These are phyloP conservation scores for Tephrocybe sp. DNA, from an alignment of 768 basidiomycete genomes.

Conservation along the genomic window DNA sequence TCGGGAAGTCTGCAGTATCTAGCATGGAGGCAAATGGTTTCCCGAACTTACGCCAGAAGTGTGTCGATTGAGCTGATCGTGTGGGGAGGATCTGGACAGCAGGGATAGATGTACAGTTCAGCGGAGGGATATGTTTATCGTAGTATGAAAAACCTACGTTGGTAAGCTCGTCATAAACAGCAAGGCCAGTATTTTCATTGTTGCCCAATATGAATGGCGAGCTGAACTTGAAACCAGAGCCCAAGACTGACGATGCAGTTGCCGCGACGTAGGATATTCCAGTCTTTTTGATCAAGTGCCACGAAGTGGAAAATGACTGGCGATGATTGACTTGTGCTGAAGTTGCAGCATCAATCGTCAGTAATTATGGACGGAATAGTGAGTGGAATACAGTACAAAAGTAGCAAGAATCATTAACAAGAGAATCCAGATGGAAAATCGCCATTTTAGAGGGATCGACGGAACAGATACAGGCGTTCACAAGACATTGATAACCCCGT, in stretches of 20 bases:
- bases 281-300: not conserved
- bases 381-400: slow-evolving; percentile 8
- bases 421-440: slow-evolving; percentile 15
- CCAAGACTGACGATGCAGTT: slow-evolving; percentile 12
- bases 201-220: not conserved
- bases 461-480: too few species aligned
- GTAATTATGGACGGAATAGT: not conserved
- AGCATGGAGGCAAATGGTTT: slow-evolving; percentile 28
- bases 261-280: slow-evolving; percentile 5
- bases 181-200: slow-evolving; percentile 10
- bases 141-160: slow-evolving; percentile 11
- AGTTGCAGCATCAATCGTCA: not conserved
- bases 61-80: slow-evolving; percentile 16
- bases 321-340: slow-evolving; percentile 13
- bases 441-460: slow-evolving; percentile 7
- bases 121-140: not conserved
- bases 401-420: slow-evolving; percentile 14
- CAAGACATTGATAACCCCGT: too few species aligned
- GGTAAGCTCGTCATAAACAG: slow-evolving; percentile 16
- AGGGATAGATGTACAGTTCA: not conserved
- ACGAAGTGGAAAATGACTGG: not conserved
- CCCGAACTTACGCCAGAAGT: slow-evolving; percentile 26
- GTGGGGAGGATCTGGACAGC: slow-evolving; percentile 13
- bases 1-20: slow-evolving; percentile 23
- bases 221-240: slow-evolving; percentile 15